Conservation (phyloP, 306 rosid species). For the Crotalaria pallida region DNA sequence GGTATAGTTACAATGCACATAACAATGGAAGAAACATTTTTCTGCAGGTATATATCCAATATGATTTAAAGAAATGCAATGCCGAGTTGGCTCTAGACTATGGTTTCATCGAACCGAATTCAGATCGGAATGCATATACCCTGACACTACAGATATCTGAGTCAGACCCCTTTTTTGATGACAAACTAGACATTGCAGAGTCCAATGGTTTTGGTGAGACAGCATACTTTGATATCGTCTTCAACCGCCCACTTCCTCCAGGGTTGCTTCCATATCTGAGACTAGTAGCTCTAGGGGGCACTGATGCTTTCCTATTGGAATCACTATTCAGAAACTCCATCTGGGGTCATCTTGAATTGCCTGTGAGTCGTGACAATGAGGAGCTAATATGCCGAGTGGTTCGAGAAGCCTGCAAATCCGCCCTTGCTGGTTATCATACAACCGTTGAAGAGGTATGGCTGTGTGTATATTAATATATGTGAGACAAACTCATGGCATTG, state of each 20-base stretch:
- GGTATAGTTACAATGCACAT: not conserved
- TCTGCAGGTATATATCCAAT: conserved; percentile 76
- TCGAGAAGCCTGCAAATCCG: conserved; percentile 68
- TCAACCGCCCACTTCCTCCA: conserved; percentile 54
- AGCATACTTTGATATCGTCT: conserved; percentile 67
- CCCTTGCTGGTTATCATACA: conserved; percentile 70
- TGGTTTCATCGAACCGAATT: conserved; percentile 68
- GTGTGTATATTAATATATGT: not conserved
- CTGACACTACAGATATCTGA: conserved; percentile 69
- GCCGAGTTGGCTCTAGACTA: conserved; percentile 94
- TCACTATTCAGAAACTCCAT: conserved; percentile 69
- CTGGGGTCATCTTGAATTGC: conserved; percentile 76
- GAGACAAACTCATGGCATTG: not conserved
- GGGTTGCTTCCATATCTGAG: conserved; percentile 69
- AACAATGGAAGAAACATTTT: not conserved
- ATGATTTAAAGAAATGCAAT: conserved; percentile 81
- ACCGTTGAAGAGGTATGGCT: conserved; percentile 78
- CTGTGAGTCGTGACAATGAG: conserved; percentile 83
- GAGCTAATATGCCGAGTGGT: conserved; percentile 74
- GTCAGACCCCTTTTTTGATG: conserved; percentile 75
- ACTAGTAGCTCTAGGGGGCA: conserved; percentile 76
- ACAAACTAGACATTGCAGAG: conserved; percentile 86
- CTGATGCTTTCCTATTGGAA: conserved; percentile 85
- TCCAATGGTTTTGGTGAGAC: conserved; percentile 64
- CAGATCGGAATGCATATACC: conserved; percentile 58